A percentile compares a stretch with the other conserved stretches of the same genome.
phyloP scores from a whole-genome alignment of 257 asterid genomes.

The Solanum commersonii region DNA sequence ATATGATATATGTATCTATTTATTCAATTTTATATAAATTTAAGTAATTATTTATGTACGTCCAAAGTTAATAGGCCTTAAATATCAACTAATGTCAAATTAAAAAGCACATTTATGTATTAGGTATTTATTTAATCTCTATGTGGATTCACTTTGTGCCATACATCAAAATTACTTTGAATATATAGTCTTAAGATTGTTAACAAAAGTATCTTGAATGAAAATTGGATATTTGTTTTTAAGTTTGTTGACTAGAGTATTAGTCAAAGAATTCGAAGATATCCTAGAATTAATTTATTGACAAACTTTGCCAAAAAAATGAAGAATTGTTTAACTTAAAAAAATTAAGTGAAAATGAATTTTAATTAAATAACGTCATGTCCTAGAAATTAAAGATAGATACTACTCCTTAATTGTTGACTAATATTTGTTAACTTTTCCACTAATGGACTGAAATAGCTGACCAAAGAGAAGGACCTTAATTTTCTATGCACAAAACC shows the following conservation, averaged over 20 bases:
- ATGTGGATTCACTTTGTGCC: not conserved
- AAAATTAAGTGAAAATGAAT: not conserved
- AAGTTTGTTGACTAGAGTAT: not conserved
- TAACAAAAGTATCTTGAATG: not conserved
- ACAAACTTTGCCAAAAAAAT: not conserved
- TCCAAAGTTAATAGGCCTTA: too few relatives aligned
- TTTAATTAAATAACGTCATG: not conserved
- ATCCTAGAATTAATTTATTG: not conserved
- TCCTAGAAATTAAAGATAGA: not conserved
- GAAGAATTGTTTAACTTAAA: not conserved
- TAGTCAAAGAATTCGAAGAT: not conserved
- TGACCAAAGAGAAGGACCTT: not conserved
- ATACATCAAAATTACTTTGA: not conserved
- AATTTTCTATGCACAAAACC: not conserved
- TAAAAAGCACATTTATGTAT: too few relatives aligned
- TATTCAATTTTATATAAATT: too few relatives aligned
- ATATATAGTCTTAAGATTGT: too few relatives aligned
- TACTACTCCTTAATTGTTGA: not conserved
- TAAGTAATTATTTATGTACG: too few relatives aligned
- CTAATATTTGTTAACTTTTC: not conserved
- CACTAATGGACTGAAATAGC: not conserved
- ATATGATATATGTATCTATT: fast-evolving
- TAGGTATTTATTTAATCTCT: not conserved
- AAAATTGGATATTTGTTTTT: not conserved
- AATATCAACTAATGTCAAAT: too few relatives aligned